phyloP scores from a whole-genome alignment of 352 stramenopile genomes.

The Pythium myriotylum region DNA sequence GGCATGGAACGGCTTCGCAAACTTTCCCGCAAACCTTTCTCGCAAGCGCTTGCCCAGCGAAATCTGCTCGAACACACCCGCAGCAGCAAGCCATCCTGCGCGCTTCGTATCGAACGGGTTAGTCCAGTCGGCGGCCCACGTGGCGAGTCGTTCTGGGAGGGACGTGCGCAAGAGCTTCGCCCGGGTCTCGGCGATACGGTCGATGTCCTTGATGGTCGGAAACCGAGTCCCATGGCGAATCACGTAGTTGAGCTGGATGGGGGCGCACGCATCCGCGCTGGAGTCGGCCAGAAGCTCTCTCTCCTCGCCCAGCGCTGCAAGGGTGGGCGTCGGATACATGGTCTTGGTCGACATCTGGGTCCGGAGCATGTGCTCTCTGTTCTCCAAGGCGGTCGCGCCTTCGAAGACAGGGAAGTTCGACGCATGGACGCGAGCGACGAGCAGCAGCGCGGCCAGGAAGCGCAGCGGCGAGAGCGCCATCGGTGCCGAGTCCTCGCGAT shows the following conservation, averaged over 20 bases:
- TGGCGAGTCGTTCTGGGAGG: not conserved
- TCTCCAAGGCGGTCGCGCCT: slow-evolving; percentile 5
- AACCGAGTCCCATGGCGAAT: slow-evolving; percentile 80
- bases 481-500: not conserved
- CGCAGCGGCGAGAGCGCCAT: slow-evolving; percentile 11
- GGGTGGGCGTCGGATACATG: slow-evolving; percentile 46
- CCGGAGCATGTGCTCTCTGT: slow-evolving; percentile 36
- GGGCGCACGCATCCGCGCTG: slow-evolving; percentile 31
- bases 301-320: slow-evolving; percentile 9
- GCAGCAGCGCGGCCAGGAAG: slow-evolving; percentile 20
- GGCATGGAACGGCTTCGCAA: slow-evolving; percentile 33
- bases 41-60: slow-evolving; percentile 58
- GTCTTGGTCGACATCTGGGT: slow-evolving; percentile 84
- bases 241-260: slow-evolving; percentile 77
- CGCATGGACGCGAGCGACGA: slow-evolving; percentile 1
- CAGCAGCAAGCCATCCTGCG: slow-evolving; percentile 54
- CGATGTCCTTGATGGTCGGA: slow-evolving; percentile 81
- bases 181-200: slow-evolving; percentile 46
- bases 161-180: slow-evolving; percentile 31
- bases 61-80: slow-evolving; percentile 64
- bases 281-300: not conserved
- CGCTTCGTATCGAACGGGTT: slow-evolving; percentile 51
- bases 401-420: not conserved
- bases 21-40: slow-evolving; percentile 38
- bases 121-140: slow-evolving; percentile 51